Conservation (phyloP, 176 grass and related monocot species). For the Phragmites australis region DNA sequence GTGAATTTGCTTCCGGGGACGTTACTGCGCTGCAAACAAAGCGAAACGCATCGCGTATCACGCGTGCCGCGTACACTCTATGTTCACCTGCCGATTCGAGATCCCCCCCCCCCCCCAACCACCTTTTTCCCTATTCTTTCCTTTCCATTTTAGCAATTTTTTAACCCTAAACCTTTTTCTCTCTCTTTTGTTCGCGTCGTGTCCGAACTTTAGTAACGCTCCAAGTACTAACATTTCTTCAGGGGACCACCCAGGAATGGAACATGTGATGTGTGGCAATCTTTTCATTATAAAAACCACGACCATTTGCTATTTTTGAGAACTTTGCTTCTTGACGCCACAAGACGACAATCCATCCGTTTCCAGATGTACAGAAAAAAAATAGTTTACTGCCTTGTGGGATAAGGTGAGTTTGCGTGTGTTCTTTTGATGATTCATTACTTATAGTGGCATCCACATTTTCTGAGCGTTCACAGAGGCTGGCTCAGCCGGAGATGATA, state of each 20-base stretch:
- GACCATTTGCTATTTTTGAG: neutral
- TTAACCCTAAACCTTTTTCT: too few relatives aligned
- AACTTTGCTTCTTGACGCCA: constrained; percentile 7
- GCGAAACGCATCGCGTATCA: neutral
- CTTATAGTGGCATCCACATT: neutral
- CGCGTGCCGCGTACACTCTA: neutral
- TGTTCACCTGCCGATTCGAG: neutral
- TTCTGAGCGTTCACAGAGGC: neutral
- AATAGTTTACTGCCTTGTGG: constrained; percentile 24
- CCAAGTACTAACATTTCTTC: neutral
- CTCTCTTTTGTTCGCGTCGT: neutral
- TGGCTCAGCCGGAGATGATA: neutral
- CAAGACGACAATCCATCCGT: neutral
- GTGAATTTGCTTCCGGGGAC: neutral
- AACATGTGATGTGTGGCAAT: neutral
- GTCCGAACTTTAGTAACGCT: neutral
- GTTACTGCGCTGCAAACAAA: neutral
- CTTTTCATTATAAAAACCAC: neutral
- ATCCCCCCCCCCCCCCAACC: neutral
- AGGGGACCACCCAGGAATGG: neutral
- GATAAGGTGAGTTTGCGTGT: constrained; percentile 39
- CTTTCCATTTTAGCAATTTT: neutral
- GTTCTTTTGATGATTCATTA: neutral
- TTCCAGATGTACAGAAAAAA: constrained; percentile 7
- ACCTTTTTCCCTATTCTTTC: too few relatives aligned